phyloP scores from a whole-genome alignment of 495 filamentous ascomycete genomes.

The Xylaria flabelliformis region DNA sequence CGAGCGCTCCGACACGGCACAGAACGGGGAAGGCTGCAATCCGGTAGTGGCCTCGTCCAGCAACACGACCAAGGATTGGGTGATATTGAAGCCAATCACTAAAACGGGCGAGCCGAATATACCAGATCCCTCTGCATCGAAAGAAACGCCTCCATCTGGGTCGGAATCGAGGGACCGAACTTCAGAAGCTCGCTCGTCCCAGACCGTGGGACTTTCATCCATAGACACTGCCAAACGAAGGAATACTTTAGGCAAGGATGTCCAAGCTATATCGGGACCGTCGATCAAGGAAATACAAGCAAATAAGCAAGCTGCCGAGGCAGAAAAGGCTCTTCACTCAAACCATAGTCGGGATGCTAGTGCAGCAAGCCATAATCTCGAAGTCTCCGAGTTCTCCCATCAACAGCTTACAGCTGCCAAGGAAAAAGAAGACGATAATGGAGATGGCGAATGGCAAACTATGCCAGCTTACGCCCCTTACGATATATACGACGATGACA shows the following conservation, averaged over 20 bases:
- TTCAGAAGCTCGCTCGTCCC: neutral
- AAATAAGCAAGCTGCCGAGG: constrained; percentile 34
- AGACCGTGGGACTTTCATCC: neutral
- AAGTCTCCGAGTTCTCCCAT: constrained; percentile 88
- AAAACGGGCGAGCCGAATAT: constrained; percentile 6
- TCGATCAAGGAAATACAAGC: constrained; percentile 37
- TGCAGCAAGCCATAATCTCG: constrained; percentile 37
- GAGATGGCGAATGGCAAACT: constrained; percentile 78
- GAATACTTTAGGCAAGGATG: constrained; percentile 31
- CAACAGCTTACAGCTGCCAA: constrained; percentile 73
- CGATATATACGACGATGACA: constrained; percentile 95
- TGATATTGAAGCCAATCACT: neutral
- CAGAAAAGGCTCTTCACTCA: constrained; percentile 23
- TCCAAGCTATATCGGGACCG: constrained; percentile 40
- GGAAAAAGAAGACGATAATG: constrained; percentile 53
- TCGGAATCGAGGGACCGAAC: neutral
- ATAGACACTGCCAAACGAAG: constrained; percentile 25
- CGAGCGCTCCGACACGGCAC: constrained; percentile 17
- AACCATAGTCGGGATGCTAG: constrained; percentile 42
- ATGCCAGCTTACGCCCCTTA: constrained; percentile 94
- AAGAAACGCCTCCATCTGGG: neutral
- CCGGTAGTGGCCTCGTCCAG: neutral
- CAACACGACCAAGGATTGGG: neutral
- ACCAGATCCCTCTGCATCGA: neutral
- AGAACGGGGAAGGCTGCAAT: neutral